Evolutionary conservation across 2,329 filamentous ascomycete species (phyloP).

Genomic region (Neofusicoccum sp.): DNA sequence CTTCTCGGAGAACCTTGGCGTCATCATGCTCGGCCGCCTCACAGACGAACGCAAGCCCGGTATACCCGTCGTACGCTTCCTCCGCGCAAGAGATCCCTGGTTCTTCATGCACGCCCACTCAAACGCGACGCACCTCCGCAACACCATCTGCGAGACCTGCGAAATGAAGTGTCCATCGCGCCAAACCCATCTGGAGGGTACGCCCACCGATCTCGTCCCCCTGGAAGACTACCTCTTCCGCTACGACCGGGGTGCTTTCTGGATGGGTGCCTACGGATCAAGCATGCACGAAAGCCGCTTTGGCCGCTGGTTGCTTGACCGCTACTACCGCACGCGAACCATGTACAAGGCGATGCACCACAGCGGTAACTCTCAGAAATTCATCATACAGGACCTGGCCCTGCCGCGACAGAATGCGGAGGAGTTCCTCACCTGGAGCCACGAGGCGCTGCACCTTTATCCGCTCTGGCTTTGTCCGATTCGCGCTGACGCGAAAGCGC

Average conservation of each 20-base stretch:
- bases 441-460: slow-evolving; percentile 42
- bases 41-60: slow-evolving; percentile 22
- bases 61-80: slow-evolving; percentile 3
- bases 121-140: slow-evolving; percentile 37
- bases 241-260: slow-evolving; percentile 69
- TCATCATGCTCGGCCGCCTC: slow-evolving; percentile 46
- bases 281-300: slow-evolving; percentile 62
- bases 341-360: slow-evolving; percentile 66
- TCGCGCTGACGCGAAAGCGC: slow-evolving; percentile 26
- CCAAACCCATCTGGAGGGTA: neutral
- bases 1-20: slow-evolving; percentile 44
- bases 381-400: slow-evolving; percentile 64
- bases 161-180: too few species aligned
- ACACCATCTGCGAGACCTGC: slow-evolving; percentile 31
- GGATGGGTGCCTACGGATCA: slow-evolving; percentile 63
- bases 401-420: slow-evolving; percentile 44
- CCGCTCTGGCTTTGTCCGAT: slow-evolving; percentile 50
- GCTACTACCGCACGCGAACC: slow-evolving; percentile 61
- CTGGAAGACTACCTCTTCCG: slow-evolving; percentile 68
- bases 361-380: slow-evolving; percentile 58
- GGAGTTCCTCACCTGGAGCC: slow-evolving; percentile 46
- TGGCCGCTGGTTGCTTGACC: slow-evolving; percentile 61
- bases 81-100: slow-evolving; percentile 45
- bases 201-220: slow-evolving; percentile 56
- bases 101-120: slow-evolving; percentile 49